These are phyloP conservation scores for Emydomyces testavorans DNA, from an alignment of 2,329 filamentous ascomycete genomes.

Conservation along the genomic window DNA sequence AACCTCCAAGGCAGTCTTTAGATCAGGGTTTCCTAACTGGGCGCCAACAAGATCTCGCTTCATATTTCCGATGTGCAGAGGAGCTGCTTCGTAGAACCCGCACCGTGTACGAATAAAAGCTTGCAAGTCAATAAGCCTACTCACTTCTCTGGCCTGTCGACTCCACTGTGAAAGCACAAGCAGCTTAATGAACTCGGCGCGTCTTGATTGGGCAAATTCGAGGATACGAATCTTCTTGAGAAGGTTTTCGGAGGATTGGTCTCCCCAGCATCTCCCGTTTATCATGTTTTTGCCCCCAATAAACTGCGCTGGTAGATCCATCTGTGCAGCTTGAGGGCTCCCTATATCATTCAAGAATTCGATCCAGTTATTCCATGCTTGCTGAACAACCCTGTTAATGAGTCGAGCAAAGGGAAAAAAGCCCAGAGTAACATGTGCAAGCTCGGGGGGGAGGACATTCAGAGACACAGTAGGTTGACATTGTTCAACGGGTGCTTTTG, in stretches of 20 bases:
- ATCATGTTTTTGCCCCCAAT: conserved; percentile 20
- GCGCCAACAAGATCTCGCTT: conserved; percentile 61
- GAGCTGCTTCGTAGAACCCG: conserved; percentile 47
- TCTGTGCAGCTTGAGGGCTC: conserved; percentile 50
- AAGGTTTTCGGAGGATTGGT: conserved; percentile 47
- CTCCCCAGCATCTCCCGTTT: conserved; percentile 18
- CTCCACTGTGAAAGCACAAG: conserved; percentile 87
- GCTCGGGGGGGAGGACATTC: conserved; percentile 38
- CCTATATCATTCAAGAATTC: conserved; percentile 60
- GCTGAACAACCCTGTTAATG: conserved; percentile 67
- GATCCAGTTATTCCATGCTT: conserved; percentile 66
- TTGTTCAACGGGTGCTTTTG: neutral
- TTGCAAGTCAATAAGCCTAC: conserved; percentile 78
- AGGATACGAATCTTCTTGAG: conserved; percentile 65
- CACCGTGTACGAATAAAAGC: conserved; percentile 58
- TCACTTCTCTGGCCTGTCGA: conserved; percentile 63
- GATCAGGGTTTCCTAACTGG: conserved; percentile 76
- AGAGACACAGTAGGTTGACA: neutral
- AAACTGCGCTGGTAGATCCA: conserved; percentile 24
- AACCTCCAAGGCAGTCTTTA: conserved; percentile 78
- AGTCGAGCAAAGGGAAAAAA: conserved; percentile 67
- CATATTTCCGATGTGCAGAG: conserved; percentile 56
- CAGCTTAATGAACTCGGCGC: conserved; percentile 85
- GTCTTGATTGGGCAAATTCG: conserved; percentile 65
- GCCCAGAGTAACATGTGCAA: conserved; percentile 59